Evolutionary conservation across 2,329 filamentous ascomycete species (phyloP), one percentile per base, ranked within the genome.

Genomic region (Ampelomyces quisqualis): DNA sequence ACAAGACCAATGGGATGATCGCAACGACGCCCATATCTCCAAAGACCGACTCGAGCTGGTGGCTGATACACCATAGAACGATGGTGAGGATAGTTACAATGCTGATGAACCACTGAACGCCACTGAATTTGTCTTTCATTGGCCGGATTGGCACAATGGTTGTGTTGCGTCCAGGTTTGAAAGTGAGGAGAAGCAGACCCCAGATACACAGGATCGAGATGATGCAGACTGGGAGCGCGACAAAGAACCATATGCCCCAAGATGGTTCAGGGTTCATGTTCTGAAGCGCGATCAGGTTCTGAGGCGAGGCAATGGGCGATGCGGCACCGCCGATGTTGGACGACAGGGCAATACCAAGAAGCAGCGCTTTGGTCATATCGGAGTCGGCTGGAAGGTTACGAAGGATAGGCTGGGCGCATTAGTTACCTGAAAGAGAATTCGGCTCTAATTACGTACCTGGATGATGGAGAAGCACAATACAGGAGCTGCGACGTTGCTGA

Each of bases 1-100:
- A 98, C 28, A 96, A 77, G 3, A 95, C 86, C 36, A 98, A 85
- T 5, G 93, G 93, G 46, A 98, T 89, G 63, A 98, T 95, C 43
- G 93, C 94, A 28, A 98, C 87, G 38, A 98, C 90, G 38, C 93
- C 93, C 93, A 98, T 98, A 64, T 98, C 91, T 39, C 93, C 93
- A 61, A 98, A 96, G 0, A 91, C 72, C 47, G 78, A 72, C 62
- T 97, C 89, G 6, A 98, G 79, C 60, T 93, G 86, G 68, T 97
- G 90, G 57, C 84, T 90, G 1, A 88, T 82, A 62, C 93, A 98
- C 93, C 93, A 98, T 8, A 98, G 77, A 0, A 77, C 76, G 55
- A 98, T 98, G 1, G 93, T 98, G 14, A 77, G 67, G 4, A 98
- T 53, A 0, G 93, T 96, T 11, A 95, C 83, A 19, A 86, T 64